phyloP scores from a whole-genome alignment of 345 rosid genomes.

The Bretschneidera sinensis region DNA sequence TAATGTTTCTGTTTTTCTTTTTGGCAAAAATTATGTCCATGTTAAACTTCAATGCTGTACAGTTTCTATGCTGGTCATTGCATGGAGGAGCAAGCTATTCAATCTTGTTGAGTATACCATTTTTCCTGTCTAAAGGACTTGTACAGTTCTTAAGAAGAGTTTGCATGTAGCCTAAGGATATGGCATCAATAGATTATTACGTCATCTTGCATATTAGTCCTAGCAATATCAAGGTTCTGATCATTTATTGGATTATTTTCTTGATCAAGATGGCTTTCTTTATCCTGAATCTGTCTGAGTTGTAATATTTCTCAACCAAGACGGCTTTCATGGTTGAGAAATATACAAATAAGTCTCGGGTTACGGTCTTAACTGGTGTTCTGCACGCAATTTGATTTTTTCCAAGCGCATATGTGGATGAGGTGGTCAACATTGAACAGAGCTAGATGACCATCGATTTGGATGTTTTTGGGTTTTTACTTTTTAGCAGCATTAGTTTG shows the following conservation, averaged over 20 bases:
- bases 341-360: not conserved
- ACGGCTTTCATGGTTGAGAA: not conserved
- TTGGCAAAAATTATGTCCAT: no score
- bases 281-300: not conserved
- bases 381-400: not conserved
- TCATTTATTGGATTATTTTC: not conserved
- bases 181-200: not conserved
- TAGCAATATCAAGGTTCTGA: not conserved
- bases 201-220: not conserved
- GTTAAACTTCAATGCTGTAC: no score
- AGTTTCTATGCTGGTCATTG: not conserved
- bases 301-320: no score
- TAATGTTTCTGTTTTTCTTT: no score
- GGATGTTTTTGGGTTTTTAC: not conserved
- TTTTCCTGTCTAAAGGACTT: not conserved
- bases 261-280: no score
- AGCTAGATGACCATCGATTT: not conserved
- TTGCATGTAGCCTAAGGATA: not conserved
- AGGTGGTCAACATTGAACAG: not conserved
- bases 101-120: not conserved
- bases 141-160: not conserved
- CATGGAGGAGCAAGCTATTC: not conserved
- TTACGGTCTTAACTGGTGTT: not conserved
- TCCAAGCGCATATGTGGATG: not conserved
- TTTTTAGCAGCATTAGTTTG: not conserved